Evolutionary conservation across 441 rosid genomes (phyloP), one percentile per base, ranked within the genome.

Genomic region (Croton setiger): DNA sequence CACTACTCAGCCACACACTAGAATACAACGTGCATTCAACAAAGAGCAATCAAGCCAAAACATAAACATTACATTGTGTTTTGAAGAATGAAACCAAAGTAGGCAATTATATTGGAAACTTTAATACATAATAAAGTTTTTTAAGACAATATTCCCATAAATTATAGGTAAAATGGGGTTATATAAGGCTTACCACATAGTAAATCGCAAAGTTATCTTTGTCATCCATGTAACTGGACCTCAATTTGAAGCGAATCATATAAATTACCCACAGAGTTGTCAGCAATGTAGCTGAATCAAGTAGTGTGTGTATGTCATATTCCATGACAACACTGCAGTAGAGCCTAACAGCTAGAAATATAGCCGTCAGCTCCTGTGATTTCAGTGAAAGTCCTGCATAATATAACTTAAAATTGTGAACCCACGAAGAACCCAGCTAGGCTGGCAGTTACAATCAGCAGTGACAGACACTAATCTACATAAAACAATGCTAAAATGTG

Each of bases 261-360:
- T 82, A 94, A 71, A 94, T 92, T 72, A 94, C 97, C 99, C 99
- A 94, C 8, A 94, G 78, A 35, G 99, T 94, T 27, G 99, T 89
- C 7, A 75, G 86, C 81, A 92, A 72, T 11, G 96, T 94, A 51
- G 97, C 88, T 56, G 89, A 82, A 80, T 94, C 99, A 56, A 94
- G 94, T 56, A 94, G 12, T 5, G 97, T 90, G 70, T 94, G 99
- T 75, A 94, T 90, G 82, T 92, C 99, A 80, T 85, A 88, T 74
- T 90, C 99, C 98, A 94, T 94, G 35, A 92, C 97, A 73, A 94
- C 81, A 75, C 99, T 94, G 71, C 99, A 94, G 77, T 88, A 92
- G 64, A 94, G 75, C 73, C 99, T 88, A 66, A 86, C 94, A 52
- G 93, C 91, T 80, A 94, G 76, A 82, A 94, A 94, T 10, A 94